A percentile compares a stretch with the other conserved stretches of the same genome.
These are phyloP conservation scores for Phlebiopsis gigantea DNA, from an alignment of 768 basidiomycete species.

Conservation along the genomic window DNA sequence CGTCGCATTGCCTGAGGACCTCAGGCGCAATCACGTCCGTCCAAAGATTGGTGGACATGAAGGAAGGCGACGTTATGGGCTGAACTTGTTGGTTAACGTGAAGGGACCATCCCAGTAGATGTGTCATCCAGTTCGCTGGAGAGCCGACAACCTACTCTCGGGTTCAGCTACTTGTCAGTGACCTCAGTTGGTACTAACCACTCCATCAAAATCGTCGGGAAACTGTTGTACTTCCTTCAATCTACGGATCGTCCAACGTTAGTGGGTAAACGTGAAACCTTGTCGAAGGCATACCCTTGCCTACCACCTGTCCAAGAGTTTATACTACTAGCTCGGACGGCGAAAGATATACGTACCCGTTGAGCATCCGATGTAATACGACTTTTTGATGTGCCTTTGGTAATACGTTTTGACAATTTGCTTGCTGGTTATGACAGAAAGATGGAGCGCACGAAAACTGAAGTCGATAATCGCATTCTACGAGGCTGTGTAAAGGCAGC, in stretches of 20 bases:
- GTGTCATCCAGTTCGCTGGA: slow-evolving; percentile 25
- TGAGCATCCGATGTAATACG: slow-evolving; percentile 28
- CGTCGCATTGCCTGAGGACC: slow-evolving; percentile 28
- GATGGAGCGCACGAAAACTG: slow-evolving; percentile 24
- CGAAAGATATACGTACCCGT: slow-evolving; percentile 17
- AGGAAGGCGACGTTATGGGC: slow-evolving; percentile 17
- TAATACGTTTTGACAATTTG: slow-evolving; percentile 25
- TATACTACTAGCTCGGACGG: not conserved
- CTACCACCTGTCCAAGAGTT: too few species aligned
- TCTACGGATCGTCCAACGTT: slow-evolving; percentile 5
- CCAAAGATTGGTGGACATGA: slow-evolving; percentile 24
- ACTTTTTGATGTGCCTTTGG: slow-evolving; percentile 15
- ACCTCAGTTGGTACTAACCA: slow-evolving; percentile 14
- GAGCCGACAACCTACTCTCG: slow-evolving; percentile 23
- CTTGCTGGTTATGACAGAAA: slow-evolving; percentile 23
- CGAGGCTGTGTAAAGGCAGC: not conserved
- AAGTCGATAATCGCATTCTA: slow-evolving; percentile 27
- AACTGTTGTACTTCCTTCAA: slow-evolving; percentile 23
- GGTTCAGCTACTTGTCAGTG: not conserved
- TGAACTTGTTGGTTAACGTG: slow-evolving; percentile 20
- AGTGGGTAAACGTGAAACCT: not conserved
- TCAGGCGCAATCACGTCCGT: slow-evolving; percentile 23
- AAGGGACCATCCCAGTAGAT: slow-evolving; percentile 16
- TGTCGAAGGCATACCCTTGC: not conserved
- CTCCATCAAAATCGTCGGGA: slow-evolving; percentile 29